Base-by-base conservation (phyloP, 345 rosid species). In the Brassica carinata region DNA sequence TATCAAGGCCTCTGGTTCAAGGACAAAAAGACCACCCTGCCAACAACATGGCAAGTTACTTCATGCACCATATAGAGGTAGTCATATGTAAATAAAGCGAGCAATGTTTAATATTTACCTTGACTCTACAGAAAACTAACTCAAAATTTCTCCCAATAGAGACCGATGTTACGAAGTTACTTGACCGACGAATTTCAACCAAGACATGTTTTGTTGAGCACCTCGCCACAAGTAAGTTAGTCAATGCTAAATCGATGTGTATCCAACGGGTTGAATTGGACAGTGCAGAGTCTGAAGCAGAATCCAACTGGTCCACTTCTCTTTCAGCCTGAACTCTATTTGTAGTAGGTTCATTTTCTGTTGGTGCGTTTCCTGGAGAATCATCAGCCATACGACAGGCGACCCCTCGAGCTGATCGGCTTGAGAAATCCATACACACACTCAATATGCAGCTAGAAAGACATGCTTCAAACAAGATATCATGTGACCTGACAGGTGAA, bases 21-120 rank as follows among this genome's bases (percentile, higher is more conserved):
- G 81, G 77, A 90, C 75, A 71, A 90, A 76, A 82, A 81, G 83
- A 77, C 94, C 90, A 81, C 97, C 99, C 99, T 94, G 98, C 81
- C 85, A 82, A 65, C 78, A 89, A 69, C 84, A 87, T 59, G 58
- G 69, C 78, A 38, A 74, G 85, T 75, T 58, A 69, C 23, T 48
- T 82, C 58, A 48, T 29, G 45, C 78, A 61, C 15, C 10, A 36
- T 67, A 59, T 51, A 82, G 65, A 67, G 68, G 67, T 76, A 61
- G 17, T 73, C 61, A 74, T 30, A 71, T 69, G 68, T 71, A 26
- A 65, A 71, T 40, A 81, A 76, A 64, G 73, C 62, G 66, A 61
- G 38, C 13, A 51, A 72, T 34, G 40, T 65, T 64, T 70, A 58
- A 53, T 79, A 40, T 19, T 82, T 78, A 95, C 99, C 98, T 92